phyloP scores from a whole-genome alignment of 75 land plant genomes.

The Gnetum montanum region DNA sequence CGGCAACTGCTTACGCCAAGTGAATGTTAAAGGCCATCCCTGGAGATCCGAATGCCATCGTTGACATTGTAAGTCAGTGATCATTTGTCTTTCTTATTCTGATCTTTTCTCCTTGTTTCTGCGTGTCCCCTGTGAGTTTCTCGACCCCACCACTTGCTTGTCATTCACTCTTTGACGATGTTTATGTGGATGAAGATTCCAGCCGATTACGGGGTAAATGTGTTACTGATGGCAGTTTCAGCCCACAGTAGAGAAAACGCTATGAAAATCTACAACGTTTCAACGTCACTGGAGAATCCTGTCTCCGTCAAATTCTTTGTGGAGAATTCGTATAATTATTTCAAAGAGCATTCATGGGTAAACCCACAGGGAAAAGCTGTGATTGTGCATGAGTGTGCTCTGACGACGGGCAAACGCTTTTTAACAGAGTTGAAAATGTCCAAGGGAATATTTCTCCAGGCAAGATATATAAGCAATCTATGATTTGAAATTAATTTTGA shows the following conservation, averaged over 20 bases:
- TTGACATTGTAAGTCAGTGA: constrained; percentile 53
- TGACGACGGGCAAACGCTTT: constrained; percentile 26
- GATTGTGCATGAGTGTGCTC: constrained; percentile 13
- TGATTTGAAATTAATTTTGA: neutral
- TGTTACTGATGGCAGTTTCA: constrained; percentile 40
- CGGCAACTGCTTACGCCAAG: constrained; percentile 53
- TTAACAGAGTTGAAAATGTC: constrained; percentile 12
- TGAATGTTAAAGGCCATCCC: constrained; percentile 47
- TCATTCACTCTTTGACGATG: neutral
- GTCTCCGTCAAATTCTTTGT: constrained; percentile 20
- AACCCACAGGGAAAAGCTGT: constrained; percentile 27
- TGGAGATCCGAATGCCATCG: constrained; percentile 29
- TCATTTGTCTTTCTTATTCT: too few species aligned
- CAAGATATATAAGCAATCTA: neutral
- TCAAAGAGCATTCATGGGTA: constrained; percentile 32
- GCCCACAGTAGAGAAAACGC: constrained; percentile 20
- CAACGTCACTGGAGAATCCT: constrained; percentile 56
- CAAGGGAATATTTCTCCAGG: constrained; percentile 26
- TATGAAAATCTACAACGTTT: constrained; percentile 38
- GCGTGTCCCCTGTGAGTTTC: neutral
- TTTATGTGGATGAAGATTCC: constrained; percentile 36
- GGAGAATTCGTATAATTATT: constrained; percentile 21
- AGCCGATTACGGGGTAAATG: constrained; percentile 69
- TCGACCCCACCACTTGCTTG: neutral
- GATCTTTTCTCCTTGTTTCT: neutral